Evolutionary conservation across 257 asterid species (phyloP).

Genomic region (Solanum habrochaites): DNA sequence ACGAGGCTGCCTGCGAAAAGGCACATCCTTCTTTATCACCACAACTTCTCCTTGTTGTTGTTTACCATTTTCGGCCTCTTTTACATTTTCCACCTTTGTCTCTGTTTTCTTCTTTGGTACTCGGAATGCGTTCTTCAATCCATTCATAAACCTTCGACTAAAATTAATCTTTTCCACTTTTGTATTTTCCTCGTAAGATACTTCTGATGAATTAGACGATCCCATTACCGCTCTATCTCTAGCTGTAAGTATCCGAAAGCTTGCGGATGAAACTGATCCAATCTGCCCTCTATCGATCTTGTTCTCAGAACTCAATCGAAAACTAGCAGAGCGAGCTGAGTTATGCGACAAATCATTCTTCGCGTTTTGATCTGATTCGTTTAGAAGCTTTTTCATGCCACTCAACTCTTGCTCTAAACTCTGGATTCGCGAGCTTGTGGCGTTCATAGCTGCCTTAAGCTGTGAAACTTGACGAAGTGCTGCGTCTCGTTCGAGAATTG

Average conservation of each 20-base stretch:
- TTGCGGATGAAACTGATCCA: slow-evolving; percentile 58
- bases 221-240: slow-evolving; percentile 1
- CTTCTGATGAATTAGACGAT: slow-evolving; percentile 30
- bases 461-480: slow-evolving; percentile 61
- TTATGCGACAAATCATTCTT: background rate
- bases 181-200: slow-evolving; percentile 14
- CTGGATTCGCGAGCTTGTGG: slow-evolving; percentile 53
- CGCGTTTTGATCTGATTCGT: slow-evolving; percentile 15
- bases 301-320: slow-evolving; percentile 37
- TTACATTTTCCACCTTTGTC: background rate
- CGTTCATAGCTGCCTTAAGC: slow-evolving; percentile 46
- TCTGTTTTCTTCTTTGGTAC: slow-evolving; percentile 39
- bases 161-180: slow-evolving; percentile 19
- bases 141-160: slow-evolving; percentile 42
- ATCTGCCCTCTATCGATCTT: slow-evolving; percentile 48
- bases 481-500: slow-evolving; percentile 58
- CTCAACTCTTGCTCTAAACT: slow-evolving; percentile 51
- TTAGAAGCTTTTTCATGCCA: slow-evolving; percentile 39
- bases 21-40: slow-evolving; percentile 21
- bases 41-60: slow-evolving; percentile 10
- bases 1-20: slow-evolving; percentile 18
- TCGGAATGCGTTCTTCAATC: slow-evolving; percentile 49
- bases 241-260: slow-evolving; percentile 16
- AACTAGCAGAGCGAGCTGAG: slow-evolving; percentile 46
- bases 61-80: background rate